These are phyloP conservation scores for Fusarium bulbicola DNA, from an alignment of 2,329 filamentous ascomycete species.

Conservation along the genomic window DNA sequence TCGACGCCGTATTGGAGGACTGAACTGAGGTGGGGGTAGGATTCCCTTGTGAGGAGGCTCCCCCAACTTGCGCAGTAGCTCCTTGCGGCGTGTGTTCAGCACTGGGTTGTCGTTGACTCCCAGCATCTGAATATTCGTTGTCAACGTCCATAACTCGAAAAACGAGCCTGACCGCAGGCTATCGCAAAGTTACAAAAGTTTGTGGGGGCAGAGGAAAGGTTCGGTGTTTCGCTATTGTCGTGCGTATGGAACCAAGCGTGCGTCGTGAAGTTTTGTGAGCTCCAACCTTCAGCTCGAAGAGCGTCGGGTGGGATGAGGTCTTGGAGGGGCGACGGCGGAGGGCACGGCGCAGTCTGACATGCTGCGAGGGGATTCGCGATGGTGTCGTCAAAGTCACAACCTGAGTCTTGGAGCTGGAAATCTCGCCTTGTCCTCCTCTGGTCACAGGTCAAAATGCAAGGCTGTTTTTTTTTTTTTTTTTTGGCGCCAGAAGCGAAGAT, in stretches of 20 bases:
- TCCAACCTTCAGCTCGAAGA: slow-evolving; percentile 31
- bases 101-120: slow-evolving; percentile 46
- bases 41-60: slow-evolving; percentile 42
- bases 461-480: neutral
- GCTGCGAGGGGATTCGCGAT: slow-evolving; percentile 34
- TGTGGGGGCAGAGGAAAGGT: neutral
- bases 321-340: slow-evolving; percentile 32
- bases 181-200: neutral
- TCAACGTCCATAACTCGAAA: slow-evolving; percentile 46
- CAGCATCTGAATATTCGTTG: slow-evolving; percentile 41
- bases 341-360: slow-evolving; percentile 39
- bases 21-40: slow-evolving; percentile 44
- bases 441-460: neutral
- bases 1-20: slow-evolving; percentile 42
- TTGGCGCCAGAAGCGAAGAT: neutral
- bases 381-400: slow-evolving; percentile 20
- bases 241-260: neutral
- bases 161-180: slow-evolving; percentile 10
- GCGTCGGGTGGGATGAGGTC: slow-evolving; percentile 24
- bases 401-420: slow-evolving; percentile 7
- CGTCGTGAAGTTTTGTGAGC: slow-evolving; percentile 9
- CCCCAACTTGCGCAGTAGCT: slow-evolving; percentile 25
- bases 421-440: neutral
- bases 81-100: slow-evolving; percentile 48
- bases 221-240: neutral